Base-by-base conservation (phyloP, 2,329 filamentous ascomycete genomes). In the Hypoxylon sp. region DNA sequence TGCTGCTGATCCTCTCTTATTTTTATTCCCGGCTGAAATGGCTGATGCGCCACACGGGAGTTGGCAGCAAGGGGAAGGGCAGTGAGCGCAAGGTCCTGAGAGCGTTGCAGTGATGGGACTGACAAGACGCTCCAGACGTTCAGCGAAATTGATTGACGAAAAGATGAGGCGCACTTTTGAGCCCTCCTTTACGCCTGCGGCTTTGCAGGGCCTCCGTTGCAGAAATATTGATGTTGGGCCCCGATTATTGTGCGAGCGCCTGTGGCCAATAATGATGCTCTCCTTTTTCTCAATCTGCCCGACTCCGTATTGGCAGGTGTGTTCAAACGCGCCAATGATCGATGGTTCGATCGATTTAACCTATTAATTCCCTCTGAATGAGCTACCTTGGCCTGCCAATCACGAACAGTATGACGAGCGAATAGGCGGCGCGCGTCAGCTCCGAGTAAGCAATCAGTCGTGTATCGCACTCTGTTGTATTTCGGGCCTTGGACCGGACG, bases 11-110 rank as follows among this genome's bases (percentile, higher is more conserved):
- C 66, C 61, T 71, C 67, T 71, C 72, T 62, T 69, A 68, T 70
- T 70, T 58, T 70, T 70, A 68, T 61, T 66, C 68, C 69, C 72
- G 71, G 72, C 69, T 72, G 74, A 74, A 74, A 71, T 71, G 69
- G 65, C 64, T 63, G 65, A 65, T 70, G 65, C 69, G 67, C 65
- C 61, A 67, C 65, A 44, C 67, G 63, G 68, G 65, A 64, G 68
- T 67, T 62, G 64, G 69, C 68, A 69, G 70, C 59, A 68, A 45
- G 30, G 57, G 51, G 52, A 61, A 42, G 33, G 50, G 38, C 65
- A 68, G 71, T 64, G 70, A 62, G 49, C 57, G 54, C 54, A 60
- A 70, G 54, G 56, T 46, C 61, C 40, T 59, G 67, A 65, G n/a
- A 70, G 54, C 59, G 66, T 67, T 71, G 68, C 68, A 73, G 61